phyloP scores from a whole-genome alignment of 2,329 filamentous ascomycete species.

The Sporothrix euskadiensis region DNA sequence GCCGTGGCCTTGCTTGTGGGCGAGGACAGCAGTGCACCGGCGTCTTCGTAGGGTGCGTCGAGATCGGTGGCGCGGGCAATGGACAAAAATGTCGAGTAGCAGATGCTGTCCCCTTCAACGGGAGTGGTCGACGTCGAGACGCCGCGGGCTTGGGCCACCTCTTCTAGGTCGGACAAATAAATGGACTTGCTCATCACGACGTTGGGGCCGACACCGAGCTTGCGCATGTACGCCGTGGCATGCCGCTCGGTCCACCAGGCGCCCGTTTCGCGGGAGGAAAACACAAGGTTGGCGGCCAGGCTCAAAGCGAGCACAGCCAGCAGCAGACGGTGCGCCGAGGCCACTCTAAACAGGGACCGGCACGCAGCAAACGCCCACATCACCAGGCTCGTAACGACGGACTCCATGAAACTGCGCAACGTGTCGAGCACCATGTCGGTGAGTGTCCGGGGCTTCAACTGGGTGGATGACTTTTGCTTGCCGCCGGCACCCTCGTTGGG shows the following conservation, averaged over 20 bases:
- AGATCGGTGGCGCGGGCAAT: slow-evolving; percentile 60
- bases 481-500: slow-evolving; percentile 48
- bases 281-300: slow-evolving; percentile 69
- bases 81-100: slow-evolving; percentile 61
- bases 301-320: slow-evolving; percentile 69
- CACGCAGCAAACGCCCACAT: slow-evolving; percentile 71
- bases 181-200: slow-evolving; percentile 80
- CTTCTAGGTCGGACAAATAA: slow-evolving; percentile 77
- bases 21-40: slow-evolving; percentile 50
- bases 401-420: slow-evolving; percentile 70
- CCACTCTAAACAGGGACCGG: slow-evolving; percentile 65
- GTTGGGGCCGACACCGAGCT: slow-evolving; percentile 77
- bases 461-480: slow-evolving; percentile 46
- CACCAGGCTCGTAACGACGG: slow-evolving; percentile 71
- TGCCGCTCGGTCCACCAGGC: slow-evolving; percentile 85
- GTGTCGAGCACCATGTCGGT: slow-evolving; percentile 72
- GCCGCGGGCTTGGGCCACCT: slow-evolving; percentile 48
- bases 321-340: slow-evolving; percentile 73
- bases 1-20: slow-evolving; percentile 56
- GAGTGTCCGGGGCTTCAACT: slow-evolving; percentile 63
- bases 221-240: slow-evolving; percentile 76
- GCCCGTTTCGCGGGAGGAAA: slow-evolving; percentile 71
- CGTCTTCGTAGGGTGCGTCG: slow-evolving; percentile 57
- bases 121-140: not conserved
- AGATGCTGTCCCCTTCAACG: not conserved